Conservation (phyloP, 352 stramenopile genomes). For the Globisporangium lucens region DNA sequence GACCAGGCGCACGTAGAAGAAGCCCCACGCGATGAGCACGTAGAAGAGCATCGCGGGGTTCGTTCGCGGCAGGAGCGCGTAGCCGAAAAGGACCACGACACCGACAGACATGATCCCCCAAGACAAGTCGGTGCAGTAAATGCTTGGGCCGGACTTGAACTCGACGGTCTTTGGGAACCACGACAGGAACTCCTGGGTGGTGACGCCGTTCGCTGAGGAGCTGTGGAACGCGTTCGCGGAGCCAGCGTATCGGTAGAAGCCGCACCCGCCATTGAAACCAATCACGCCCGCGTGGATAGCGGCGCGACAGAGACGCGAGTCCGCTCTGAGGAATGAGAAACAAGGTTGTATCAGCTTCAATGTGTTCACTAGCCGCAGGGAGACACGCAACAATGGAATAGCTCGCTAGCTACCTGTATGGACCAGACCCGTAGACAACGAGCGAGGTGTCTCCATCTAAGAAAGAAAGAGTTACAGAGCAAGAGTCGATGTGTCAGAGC, state of each 20-base stretch:
- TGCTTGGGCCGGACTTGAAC: slow-evolving; percentile 52
- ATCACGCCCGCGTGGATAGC: slow-evolving; percentile 77
- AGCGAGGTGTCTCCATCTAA: slow-evolving; percentile 64
- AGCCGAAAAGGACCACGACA: slow-evolving; percentile 35
- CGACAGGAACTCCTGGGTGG: slow-evolving; percentile 41
- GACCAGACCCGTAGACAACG: slow-evolving; percentile 60
- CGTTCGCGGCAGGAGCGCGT: slow-evolving; percentile 44
- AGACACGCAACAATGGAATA: background rate
- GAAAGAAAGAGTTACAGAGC: background rate
- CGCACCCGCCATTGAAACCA: slow-evolving; percentile 63
- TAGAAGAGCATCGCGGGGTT: slow-evolving; percentile 49
- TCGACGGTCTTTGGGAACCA: slow-evolving; percentile 86
- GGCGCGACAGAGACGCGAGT: slow-evolving; percentile 79
- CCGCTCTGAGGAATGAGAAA: slow-evolving; percentile 30
- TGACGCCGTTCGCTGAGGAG: slow-evolving; percentile 52
- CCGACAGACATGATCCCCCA: slow-evolving; percentile 62
- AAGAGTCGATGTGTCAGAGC: background rate
- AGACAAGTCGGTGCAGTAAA: slow-evolving; percentile 66
- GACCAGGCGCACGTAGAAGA: slow-evolving; percentile 70
- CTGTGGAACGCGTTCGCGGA: slow-evolving; percentile 39
- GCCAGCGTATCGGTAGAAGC: slow-evolving; percentile 16
- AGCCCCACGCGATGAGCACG: slow-evolving; percentile 54
- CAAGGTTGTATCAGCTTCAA: background rate
- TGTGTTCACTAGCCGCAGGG: background rate
- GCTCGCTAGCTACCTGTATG: slow-evolving; percentile 43